Conservation (phyloP, 768 basidiomycete genomes). For the Leccinum ochraceum region DNA sequence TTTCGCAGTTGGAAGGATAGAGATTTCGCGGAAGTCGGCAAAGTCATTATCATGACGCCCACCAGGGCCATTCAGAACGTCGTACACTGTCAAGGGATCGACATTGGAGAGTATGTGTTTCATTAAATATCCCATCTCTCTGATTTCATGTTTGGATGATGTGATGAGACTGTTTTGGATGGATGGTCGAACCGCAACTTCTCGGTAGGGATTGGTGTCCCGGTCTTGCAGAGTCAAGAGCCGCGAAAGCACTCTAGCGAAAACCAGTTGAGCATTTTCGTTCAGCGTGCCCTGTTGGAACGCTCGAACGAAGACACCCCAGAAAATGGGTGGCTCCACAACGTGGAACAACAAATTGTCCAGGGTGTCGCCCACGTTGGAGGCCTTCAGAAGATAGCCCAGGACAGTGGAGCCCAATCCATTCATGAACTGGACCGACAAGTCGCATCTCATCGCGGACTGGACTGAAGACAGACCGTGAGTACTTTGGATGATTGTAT, state of each 20-base stretch:
- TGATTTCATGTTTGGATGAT: slow-evolving; percentile 29
- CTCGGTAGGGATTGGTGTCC: slow-evolving; percentile 38
- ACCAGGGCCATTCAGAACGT: slow-evolving; percentile 42
- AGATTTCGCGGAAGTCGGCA: slow-evolving; percentile 53
- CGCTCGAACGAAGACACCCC: slow-evolving; percentile 36
- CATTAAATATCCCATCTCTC: slow-evolving; percentile 40
- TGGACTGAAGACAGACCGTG: slow-evolving; percentile 42
- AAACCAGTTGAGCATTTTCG: slow-evolving; percentile 38
- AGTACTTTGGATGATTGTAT: slow-evolving; percentile 37
- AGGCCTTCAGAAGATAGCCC: slow-evolving; percentile 40
- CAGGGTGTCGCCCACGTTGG: slow-evolving; percentile 43
- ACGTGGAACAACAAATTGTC: slow-evolving; percentile 41
- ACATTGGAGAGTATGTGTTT: slow-evolving; percentile 37
- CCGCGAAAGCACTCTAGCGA: slow-evolving; percentile 51
- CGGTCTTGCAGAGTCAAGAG: slow-evolving; percentile 41
- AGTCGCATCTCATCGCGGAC: slow-evolving; percentile 40
- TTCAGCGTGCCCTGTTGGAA: slow-evolving; percentile 36
- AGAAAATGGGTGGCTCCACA: slow-evolving; percentile 55
- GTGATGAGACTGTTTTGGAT: slow-evolving; percentile 26
- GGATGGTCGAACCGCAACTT: slow-evolving; percentile 32
- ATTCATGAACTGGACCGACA: slow-evolving; percentile 43
- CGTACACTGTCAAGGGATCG: slow-evolving; percentile 15
- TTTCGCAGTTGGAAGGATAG: slow-evolving; percentile 66
- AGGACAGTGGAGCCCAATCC: slow-evolving; percentile 39
- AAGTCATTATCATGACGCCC: slow-evolving; percentile 74